Percentiles rank a stretch among this genome's conserved stretches.
These are phyloP conservation scores for Madurella fahalii DNA, from an alignment of 2,329 filamentous ascomycete species.

Conservation along the genomic window DNA sequence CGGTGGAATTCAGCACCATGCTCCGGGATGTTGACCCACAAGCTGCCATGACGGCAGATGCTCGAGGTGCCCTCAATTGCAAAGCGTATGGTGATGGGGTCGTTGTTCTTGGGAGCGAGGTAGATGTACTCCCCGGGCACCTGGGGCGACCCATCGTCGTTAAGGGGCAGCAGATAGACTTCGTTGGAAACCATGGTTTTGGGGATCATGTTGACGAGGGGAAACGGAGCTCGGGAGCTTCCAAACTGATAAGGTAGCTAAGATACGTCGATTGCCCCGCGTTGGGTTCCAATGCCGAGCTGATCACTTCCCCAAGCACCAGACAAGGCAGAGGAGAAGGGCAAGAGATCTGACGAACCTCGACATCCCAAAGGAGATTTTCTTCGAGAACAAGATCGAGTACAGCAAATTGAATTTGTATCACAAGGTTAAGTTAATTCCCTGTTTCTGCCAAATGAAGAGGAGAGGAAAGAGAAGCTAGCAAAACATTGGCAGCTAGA, in stretches of 20 bases:
- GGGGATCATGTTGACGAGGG: constrained; percentile 46
- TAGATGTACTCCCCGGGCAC: constrained; percentile 90
- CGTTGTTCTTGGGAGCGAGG: constrained; percentile 67
- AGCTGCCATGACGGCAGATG: constrained; percentile 86
- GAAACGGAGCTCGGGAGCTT: constrained; percentile 14
- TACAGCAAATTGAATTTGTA: no score
- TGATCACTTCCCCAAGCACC: constrained; percentile 14
- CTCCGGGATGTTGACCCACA: constrained; percentile 94
- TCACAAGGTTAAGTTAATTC: not conserved
- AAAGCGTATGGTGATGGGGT: constrained; percentile 80
- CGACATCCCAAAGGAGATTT: constrained; percentile 13
- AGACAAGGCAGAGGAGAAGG: constrained; percentile 22
- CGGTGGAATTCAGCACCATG: constrained; percentile 72
- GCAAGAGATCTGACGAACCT: constrained; percentile 18
- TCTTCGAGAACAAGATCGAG: no score
- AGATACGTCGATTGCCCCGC: constrained; percentile 12
- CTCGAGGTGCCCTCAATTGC: constrained; percentile 92
- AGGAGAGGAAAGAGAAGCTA: not conserved
- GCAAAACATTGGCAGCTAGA: not conserved
- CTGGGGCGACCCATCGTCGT: constrained; percentile 88
- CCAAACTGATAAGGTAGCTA: constrained; percentile 13
- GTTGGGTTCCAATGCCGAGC: constrained; percentile 14
- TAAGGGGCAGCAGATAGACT: constrained; percentile 85
- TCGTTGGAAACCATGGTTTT: constrained; percentile 62
- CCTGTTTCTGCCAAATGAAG: not conserved